Evolutionary conservation across 371 early-diverging fungal species (phyloP), one percentile per base, ranked within the genome.

Genomic region (Mortierella sp.): DNA sequence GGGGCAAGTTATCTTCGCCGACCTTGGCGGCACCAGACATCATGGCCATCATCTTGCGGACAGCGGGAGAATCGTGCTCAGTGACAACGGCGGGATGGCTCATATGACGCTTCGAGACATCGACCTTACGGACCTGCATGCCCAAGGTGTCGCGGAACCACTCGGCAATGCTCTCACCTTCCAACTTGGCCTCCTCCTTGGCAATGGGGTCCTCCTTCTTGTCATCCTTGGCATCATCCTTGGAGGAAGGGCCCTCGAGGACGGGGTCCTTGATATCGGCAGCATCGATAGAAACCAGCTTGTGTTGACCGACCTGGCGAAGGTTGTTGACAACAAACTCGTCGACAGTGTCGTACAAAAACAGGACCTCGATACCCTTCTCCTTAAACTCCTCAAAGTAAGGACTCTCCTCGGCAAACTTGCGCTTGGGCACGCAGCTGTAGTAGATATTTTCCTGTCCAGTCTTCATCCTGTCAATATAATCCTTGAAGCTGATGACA

Each of bases 361-460:
- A 91, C 82, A 99, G 88, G 6, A 99, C 97, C 77, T 96, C 94
- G 48, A 93, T 87, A 67, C 90, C 93, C 74, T 93, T 93, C 86
- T 92, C 89, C 88, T 93, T 92, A 87, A 95, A 95, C 81, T 93
- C 93, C 87, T 98, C 99, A 44, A 96, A 93, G 87, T 97, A 96
- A 24, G 99, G 98, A 77, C 94, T 94, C 70, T 94, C 93, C 72
- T 94, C 91, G 14, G 96, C 95, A 74, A 94, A 94, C 69, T 95
- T 90, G 71, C 95, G 90, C 82, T 90, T 93, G 37, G 95, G 91
- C 37, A 97, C 98, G 78, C 98, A 94, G 46, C 97, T 79, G 82
- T 95, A 97, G 88, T 96, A 98, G 76, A 99, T 99, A 87, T 96
- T 93, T 79, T 98, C 95, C 88, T 99, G 99, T 26, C 92, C 95